Evolutionary conservation across 768 basidiomycete species (phyloP), one percentile per base, ranked within the genome.

Genomic region (Lepiota venenata): DNA sequence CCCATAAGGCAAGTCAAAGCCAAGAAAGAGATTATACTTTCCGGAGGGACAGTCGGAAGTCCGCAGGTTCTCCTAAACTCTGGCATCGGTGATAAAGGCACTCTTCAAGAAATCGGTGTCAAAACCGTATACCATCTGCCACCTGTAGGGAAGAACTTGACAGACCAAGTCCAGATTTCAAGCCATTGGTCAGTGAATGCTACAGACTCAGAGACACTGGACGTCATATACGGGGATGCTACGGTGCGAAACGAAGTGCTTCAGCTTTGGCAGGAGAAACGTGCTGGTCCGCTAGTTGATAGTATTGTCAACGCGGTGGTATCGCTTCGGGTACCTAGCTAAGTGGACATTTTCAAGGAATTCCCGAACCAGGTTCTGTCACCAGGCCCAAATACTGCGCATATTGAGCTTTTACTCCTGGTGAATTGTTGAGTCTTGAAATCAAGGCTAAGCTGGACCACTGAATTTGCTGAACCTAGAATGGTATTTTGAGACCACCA

Each of bases 361-460:
- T 60, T 61, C 18, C 52, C 59, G 2, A 7, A 54, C 36, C 41
- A 45, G 14, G 74, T 75, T 56, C 74, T 74, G 35, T 56, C 72
- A 1, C 56, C 71, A 27, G 75, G 76, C 0, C 66, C 68, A 9
- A 61, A 60, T n/a, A 51, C 71, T 1, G 57, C 73, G 4, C 73
- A 77, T 53, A 63, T 61, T 39, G 74, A 76, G 52, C 48, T 72
- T 2, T 50, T 69, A 1, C 62, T 72, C 29, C 52, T 50, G 29
- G 74, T 75, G 55, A 50, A 27, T 37, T 44, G 21, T 52, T 14
- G 14, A 39, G 15, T 45, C 18, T 25, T 25, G n/a, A n/a, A n/a
- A n/a, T n/a, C 25, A 2, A 5, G 25, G 25, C 25, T 25, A 14
- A 14, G 14, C 32, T 25, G 5, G 21, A 9, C 10, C 32, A 5